Base-by-base conservation (phyloP, 2,329 filamentous ascomycete species). In the Penicillium expansum region DNA sequence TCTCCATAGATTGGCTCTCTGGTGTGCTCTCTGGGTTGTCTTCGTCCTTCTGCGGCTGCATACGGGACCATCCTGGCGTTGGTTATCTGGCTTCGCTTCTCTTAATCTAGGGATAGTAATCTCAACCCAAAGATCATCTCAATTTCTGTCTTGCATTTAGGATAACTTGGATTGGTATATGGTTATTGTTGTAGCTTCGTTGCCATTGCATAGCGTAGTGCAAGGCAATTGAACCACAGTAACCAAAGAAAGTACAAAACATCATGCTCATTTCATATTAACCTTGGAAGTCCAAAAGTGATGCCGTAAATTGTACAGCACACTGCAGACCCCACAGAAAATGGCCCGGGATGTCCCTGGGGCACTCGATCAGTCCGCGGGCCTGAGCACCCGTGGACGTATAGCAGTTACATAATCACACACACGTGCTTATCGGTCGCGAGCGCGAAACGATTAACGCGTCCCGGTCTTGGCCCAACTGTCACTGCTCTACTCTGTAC, bases 361-460 rank as follows among this genome's bases (percentile, higher is more conserved):
- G 22, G 39, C 38, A 39, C 3, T 20, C 11, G 35, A n/a, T 16
- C 35, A n/a, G 33, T n/a, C 33, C 33, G n/a, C n/a, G n/a, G n/a
- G n/a, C n/a, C n/a, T n/a, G n/a, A n/a, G n/a, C n/a, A n/a, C n/a
- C n/a, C n/a, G n/a, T n/a, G n/a, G n/a, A n/a, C n/a, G n/a, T n/a
- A 37, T 20, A 22, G 11, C 41, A 22, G 30, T 59, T 58, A 62
- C 44, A 33, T 65, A 61, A 62, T 18, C 43, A 10, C 47, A 49
- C 47, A 49, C 60, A 63, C 60, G 62, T 64, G 58, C 58, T 64
- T 63, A 65, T 65, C 61, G 57, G 55, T 60, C 63, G 63, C 63
- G 63, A 49, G 53, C 63, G 63, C 55, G 62, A 64, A 53, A 52
- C 52, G 18, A 58, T 64, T 60, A 64, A 65, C 63, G 63, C 63